Conservation (phyloP, 2,329 filamentous ascomycete genomes). For the Tolypocladium paradoxum region DNA sequence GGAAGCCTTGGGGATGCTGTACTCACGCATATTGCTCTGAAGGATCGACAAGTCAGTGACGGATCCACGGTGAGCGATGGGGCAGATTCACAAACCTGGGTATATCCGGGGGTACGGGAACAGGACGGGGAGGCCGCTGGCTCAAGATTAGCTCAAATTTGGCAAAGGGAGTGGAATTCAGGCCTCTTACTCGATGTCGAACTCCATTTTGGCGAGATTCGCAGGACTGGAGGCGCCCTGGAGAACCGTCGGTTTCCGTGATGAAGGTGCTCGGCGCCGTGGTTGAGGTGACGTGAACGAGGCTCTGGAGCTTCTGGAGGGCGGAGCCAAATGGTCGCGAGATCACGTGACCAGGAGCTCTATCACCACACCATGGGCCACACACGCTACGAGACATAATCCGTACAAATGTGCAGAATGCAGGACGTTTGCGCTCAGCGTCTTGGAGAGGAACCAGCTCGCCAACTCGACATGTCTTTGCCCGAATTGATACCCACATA, state of each 20-base stretch:
- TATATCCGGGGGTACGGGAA: constrained; percentile 51
- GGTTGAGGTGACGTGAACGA: neutral
- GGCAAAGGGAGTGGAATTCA: neutral
- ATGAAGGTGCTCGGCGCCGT: neutral
- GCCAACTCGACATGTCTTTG: neutral
- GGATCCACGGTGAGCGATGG: neutral
- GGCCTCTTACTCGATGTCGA: constrained; percentile 36
- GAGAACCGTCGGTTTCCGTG: neutral
- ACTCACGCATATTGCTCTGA: constrained; percentile 45
- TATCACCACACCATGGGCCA: neutral
- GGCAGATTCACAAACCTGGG: constrained; percentile 29
- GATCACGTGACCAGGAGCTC: constrained; percentile 16
- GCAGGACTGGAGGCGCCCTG: neutral
- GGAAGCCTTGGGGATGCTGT: neutral
- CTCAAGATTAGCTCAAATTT: constrained; percentile 8
- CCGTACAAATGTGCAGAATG: neutral
- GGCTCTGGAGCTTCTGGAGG: neutral
- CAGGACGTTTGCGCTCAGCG: neutral
- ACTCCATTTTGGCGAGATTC: constrained; percentile 30
- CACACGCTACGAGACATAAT: neutral
- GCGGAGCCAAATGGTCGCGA: constrained; percentile 14
- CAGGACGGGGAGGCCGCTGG: constrained; percentile 43
- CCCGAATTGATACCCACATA: too few relatives aligned
- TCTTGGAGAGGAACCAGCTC: neutral
- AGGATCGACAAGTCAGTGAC: neutral